phyloP scores from a whole-genome alignment of 805 yeast genomes.

The Sungouiozyma intestinalis region DNA sequence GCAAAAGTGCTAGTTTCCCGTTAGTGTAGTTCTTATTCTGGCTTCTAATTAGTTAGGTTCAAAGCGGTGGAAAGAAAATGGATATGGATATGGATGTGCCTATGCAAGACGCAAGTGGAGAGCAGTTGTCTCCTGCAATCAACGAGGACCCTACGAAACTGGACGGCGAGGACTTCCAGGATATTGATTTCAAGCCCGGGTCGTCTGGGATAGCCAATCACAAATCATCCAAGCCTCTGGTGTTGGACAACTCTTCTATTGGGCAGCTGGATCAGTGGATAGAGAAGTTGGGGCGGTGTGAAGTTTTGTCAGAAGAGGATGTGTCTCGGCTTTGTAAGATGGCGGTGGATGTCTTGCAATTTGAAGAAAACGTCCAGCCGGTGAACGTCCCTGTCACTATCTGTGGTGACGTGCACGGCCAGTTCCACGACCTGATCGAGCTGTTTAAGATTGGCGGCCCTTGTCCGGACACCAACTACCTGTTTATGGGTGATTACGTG shows the following conservation, averaged over 20 bases:
- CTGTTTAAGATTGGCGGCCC: constrained; percentile 90
- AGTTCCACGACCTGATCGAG: constrained; percentile 90
- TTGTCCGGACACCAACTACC: constrained; percentile 81
- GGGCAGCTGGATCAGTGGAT: constrained; percentile 83
- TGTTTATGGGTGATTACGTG: constrained; percentile 88
- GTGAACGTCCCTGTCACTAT: constrained; percentile 93
- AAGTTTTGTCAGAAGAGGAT: constrained; percentile 70
- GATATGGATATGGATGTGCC: constrained; percentile 74
- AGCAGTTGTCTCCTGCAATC: constrained; percentile 29
- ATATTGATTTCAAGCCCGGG: constrained; percentile 23
- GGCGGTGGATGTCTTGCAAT: constrained; percentile 86
- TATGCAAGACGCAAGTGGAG: constrained; percentile 62
- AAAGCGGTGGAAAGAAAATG: constrained; percentile 32
- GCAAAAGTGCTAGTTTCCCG: no score
- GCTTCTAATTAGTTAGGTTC: no score
- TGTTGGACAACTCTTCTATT: constrained; percentile 36
- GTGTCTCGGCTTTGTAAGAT: constrained; percentile 72
- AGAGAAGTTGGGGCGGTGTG: constrained; percentile 65
- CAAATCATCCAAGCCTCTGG: constrained; percentile 31
- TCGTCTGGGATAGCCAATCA: constrained; percentile 32
- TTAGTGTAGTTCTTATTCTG: no score
- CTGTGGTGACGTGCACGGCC: constrained; percentile 96
- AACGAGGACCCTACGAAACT: constrained; percentile 18
- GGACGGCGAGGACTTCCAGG: constrained; percentile 17
- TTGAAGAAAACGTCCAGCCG: constrained; percentile 91